Evolutionary conservation across 2,329 filamentous ascomycete genomes (phyloP), one percentile per base, ranked within the genome.

Genomic region (Daldinia eschscholtzii): DNA sequence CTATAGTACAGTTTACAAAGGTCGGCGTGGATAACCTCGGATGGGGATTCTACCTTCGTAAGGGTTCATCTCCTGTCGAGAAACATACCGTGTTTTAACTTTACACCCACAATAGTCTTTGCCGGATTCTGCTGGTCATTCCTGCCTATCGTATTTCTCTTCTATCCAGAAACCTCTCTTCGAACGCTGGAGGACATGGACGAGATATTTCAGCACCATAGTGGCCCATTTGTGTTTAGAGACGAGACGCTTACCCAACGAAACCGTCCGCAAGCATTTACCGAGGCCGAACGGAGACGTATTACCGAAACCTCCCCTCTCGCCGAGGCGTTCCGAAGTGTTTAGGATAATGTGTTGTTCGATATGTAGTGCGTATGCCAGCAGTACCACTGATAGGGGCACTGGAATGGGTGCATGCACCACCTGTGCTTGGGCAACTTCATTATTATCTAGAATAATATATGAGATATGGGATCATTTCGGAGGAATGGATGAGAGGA

Each of bases 141-240:
- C 64, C 74, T 80, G 35, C 80, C 80, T 12, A 69, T 81, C 42
- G 82, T 85, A 4, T 86, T 83, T 72, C 79, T 84, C 65, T 79
- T 87, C 50, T 86, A 86, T 62, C 84, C 83, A 0, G 84, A 86
- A 72, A 86, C 84, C 1, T 75, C 81, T 5, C 78, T 82, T 53
- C 78, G 81, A 9, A 82, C 83, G 0, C 77, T 86, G 6, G 84
- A 86, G 71, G 83, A 85, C 50, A 84, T 85, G 74, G 83, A 85
- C 67, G 76, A 82, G 62, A 81, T 82, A 44, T 82, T 81, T 65
- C 76, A 77, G 39, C 73, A 74, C 37, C 73, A 77, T 46, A 75
- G 75, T 1, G 72, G 71, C 13, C 46, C 77, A 13, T 71, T 81
- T 37, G 80, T 82, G 13, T 81, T 75, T 35, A 72, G 76, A 28